Evolutionary conservation across 1,139 yeast genomes (phyloP).

Genomic region (Spathaspora sp.): DNA sequence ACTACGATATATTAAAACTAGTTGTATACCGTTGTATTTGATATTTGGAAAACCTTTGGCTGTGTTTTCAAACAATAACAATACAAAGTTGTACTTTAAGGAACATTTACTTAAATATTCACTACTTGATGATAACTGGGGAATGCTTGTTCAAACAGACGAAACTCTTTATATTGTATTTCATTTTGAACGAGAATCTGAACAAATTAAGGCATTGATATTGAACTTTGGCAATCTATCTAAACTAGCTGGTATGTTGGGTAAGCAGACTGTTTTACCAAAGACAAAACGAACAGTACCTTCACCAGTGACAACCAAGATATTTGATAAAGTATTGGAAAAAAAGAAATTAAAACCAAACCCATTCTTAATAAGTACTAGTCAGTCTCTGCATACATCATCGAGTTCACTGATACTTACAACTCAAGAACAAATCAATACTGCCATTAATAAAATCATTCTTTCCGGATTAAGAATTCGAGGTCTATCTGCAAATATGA

Average conservation of each 20-base stretch:
- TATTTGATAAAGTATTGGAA: slow-evolving; percentile 37
- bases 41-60: slow-evolving; percentile 22
- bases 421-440: slow-evolving; percentile 33
- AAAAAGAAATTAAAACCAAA: slow-evolving; percentile 23
- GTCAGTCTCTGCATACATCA: neutral
- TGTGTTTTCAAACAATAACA: slow-evolving; percentile 25
- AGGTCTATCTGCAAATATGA: slow-evolving; percentile 32
- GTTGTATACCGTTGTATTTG: slow-evolving; percentile 31
- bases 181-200: slow-evolving; percentile 16
- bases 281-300: slow-evolving; percentile 6
- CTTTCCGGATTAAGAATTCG: slow-evolving; percentile 44
- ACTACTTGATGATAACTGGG: slow-evolving; percentile 12
- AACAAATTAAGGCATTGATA: slow-evolving; percentile 17
- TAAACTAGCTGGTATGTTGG: slow-evolving; percentile 3
- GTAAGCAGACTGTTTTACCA: too few relatives aligned
- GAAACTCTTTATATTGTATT: slow-evolving; percentile 20
- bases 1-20: slow-evolving; percentile 18
- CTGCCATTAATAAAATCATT: slow-evolving; percentile 35
- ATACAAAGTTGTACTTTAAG: slow-evolving; percentile 27
- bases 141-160: slow-evolving; percentile 18
- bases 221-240: slow-evolving; percentile 15
- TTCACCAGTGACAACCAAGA: slow-evolving; percentile 11
- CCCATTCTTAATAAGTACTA: slow-evolving; percentile 15
- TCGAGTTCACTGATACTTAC: slow-evolving; percentile 20
- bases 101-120: slow-evolving; percentile 18